phyloP scores from a whole-genome alignment of 495 filamentous ascomycete genomes.

The Penicillium crystallinum region DNA sequence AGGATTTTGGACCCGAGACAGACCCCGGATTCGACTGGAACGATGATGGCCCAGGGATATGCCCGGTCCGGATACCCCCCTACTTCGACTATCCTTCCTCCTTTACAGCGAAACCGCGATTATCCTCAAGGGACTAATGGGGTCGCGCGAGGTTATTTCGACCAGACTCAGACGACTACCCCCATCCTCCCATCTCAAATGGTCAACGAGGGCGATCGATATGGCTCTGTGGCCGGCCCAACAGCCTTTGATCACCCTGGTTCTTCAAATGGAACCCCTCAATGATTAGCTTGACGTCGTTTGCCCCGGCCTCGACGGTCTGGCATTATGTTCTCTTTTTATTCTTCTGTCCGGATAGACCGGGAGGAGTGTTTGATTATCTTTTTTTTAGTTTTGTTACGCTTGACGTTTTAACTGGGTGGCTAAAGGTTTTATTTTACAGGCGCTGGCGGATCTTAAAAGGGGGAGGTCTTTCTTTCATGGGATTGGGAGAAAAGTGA shows the following conservation, averaged over 20 bases:
- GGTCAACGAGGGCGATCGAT: constrained; percentile 33
- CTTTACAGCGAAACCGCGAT: constrained; percentile 35
- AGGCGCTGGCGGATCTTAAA: constrained; percentile 26
- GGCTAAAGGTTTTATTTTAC: constrained; percentile 18
- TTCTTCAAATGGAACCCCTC: constrained; percentile 34
- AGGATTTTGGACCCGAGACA: constrained; percentile 23
- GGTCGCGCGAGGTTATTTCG: constrained; percentile 30
- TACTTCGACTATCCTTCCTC: constrained; percentile 35
- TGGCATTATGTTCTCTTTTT: not conserved
- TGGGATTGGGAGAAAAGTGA: constrained; percentile 14
- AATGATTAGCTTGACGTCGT: constrained; percentile 17
- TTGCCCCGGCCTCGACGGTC: constrained; percentile 15
- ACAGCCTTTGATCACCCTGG: constrained; percentile 28
- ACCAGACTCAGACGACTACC: constrained; percentile 33
- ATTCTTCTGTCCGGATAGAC: constrained; percentile 28
- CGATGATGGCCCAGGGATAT: constrained; percentile 41
- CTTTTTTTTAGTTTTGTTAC: constrained; percentile 14
- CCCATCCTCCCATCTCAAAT: constrained; percentile 41
- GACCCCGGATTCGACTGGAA: constrained; percentile 39
- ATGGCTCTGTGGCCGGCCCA: constrained; percentile 25
- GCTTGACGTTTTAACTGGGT: constrained; percentile 16
- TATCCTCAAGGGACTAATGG: constrained; percentile 32
- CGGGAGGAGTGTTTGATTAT: constrained; percentile 18
- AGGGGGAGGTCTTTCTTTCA: constrained; percentile 11
- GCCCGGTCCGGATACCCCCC: constrained; percentile 32